These are phyloP conservation scores for Aspergillus avenaceus DNA, from an alignment of 495 filamentous ascomycete genomes.

Conservation along the genomic window DNA sequence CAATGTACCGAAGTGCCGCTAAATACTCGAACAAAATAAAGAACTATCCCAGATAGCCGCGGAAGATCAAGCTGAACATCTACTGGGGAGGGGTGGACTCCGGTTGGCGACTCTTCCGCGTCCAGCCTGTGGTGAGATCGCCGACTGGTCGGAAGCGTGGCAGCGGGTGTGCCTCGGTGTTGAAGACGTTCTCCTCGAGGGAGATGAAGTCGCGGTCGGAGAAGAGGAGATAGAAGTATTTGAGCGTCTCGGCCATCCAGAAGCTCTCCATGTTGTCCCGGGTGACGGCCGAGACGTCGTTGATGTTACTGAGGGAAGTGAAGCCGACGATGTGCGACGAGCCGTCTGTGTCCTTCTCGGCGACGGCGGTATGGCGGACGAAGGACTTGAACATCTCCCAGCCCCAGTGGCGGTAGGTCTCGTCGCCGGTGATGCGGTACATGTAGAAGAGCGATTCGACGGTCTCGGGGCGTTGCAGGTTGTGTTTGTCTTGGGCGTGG, in stretches of 20 bases:
- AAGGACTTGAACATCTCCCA: conserved; percentile 98
- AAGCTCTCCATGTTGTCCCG: conserved; percentile 92
- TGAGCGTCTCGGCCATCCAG: conserved; percentile 96
- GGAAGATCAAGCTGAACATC: neutral
- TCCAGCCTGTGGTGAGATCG: conserved; percentile 84
- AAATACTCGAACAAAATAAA: neutral
- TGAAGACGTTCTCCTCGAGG: conserved; percentile 81
- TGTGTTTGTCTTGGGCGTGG: conserved; percentile 73
- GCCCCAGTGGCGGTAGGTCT: conserved; percentile 90
- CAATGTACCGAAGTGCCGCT: neutral
- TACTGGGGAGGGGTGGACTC: neutral
- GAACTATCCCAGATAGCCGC: neutral
- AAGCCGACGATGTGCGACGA: conserved; percentile 54
- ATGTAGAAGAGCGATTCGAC: conserved; percentile 95
- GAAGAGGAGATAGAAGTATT: conserved; percentile 96
- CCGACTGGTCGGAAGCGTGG: conserved; percentile 78
- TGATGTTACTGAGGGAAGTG: conserved; percentile 74
- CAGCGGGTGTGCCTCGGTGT: conserved; percentile 92
- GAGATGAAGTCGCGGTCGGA: conserved; percentile 79
- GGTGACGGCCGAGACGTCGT: conserved; percentile 56
- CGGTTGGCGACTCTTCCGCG: conserved; percentile 47
- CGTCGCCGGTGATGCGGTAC: conserved; percentile 95
- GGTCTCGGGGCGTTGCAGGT: conserved; percentile 94
- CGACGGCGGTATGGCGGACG: conserved; percentile 71
- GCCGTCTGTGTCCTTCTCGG: conserved; percentile 43